Evolutionary conservation across 2,329 filamentous ascomycete species (phyloP), one percentile per base, ranked within the genome.

Genomic region (Monosporascus sp.): DNA sequence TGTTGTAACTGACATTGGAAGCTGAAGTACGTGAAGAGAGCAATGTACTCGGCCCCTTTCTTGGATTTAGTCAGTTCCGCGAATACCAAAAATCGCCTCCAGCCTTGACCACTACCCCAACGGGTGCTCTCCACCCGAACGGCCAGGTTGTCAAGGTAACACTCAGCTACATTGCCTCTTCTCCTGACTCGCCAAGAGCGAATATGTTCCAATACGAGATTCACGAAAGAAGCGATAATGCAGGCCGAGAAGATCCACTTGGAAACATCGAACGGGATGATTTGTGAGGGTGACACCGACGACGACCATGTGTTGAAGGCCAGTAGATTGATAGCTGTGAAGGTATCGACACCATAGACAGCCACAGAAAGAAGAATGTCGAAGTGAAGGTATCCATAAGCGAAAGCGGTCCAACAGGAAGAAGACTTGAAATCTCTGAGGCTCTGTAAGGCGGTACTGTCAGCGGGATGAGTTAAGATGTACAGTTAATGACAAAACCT

Each of bases 211-310:
- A 88, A 94, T 17, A 74, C 77, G 27, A 95, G 79, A 60, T 97
- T 89, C 58, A 90, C 75, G 69, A 93, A 92, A 9, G 92, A 97
- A 37, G 94, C 78, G 58, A 97, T 87, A 66, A 99, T 97, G 69
- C 92, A 96, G 52, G 84, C 82, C 27, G 90, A 88, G 68, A 97
- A 99, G 68, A 99, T 92, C 91, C 92, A 97, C 74, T 94, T 95
- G 14, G 90, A 88, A 51, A 93, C 81, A 48, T 83, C 75, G 65
- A 95, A 84, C 3, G 85, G 81, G 59, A 97, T 87, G n/a, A 73
- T 58, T 52, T 70, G 67, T 41, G 82, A 80, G 1, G 91, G 91
- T 61, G 90, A 74, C 61, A 97, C 88, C 60, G 89, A 80, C 50
- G 88, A 90, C 1, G 90, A 89, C 92, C 92, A 97, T 55, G 84